Evolutionary conservation across 768 basidiomycete genomes (phyloP).

Genomic region (Collybia mongolica): DNA sequence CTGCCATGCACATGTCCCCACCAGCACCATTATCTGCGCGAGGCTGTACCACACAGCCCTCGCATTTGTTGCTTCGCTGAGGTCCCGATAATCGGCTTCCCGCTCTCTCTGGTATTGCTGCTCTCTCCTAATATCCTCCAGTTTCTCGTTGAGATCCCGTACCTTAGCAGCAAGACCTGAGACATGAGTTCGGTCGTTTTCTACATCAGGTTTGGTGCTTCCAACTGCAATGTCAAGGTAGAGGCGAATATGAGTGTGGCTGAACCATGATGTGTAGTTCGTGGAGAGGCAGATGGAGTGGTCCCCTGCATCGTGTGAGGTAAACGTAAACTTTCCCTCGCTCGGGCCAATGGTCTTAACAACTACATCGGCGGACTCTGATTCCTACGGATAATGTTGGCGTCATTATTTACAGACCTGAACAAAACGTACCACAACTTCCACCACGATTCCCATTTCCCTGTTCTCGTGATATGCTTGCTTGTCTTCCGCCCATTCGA

Average conservation of each 20-base stretch:
- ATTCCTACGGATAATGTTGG: slow-evolving; percentile 58
- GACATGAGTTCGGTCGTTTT: slow-evolving; percentile 84
- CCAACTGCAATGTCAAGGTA: slow-evolving; percentile 95
- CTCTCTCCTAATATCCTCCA: slow-evolving; percentile 91
- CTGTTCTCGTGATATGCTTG: slow-evolving; percentile 71
- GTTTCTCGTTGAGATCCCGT: slow-evolving; percentile 89
- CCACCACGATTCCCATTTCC: slow-evolving; percentile 84
- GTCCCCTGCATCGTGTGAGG: slow-evolving; percentile 95
- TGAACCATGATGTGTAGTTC: slow-evolving; percentile 90
- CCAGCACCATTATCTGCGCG: slow-evolving; percentile 79
- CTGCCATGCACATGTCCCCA: slow-evolving; percentile 92
- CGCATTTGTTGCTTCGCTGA: slow-evolving; percentile 90
- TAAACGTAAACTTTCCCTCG: slow-evolving; percentile 95
- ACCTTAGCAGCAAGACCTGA: slow-evolving; percentile 80
- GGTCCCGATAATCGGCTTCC: slow-evolving; percentile 83
- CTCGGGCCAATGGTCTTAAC: slow-evolving; percentile 89
- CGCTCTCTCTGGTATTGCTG: slow-evolving; percentile 98
- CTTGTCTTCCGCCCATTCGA: slow-evolving; percentile 82
- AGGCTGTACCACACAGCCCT: slow-evolving; percentile 94
- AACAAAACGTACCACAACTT: slow-evolving; percentile 72
- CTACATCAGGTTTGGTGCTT: slow-evolving; percentile 79
- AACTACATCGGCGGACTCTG: slow-evolving; percentile 75
- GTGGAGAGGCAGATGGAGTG: slow-evolving; percentile 96
- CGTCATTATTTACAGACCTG: too few relatives aligned
- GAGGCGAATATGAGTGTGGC: slow-evolving; percentile 84